phyloP scores from a whole-genome alignment of 768 basidiomycete species.

The Trametes punicea region DNA sequence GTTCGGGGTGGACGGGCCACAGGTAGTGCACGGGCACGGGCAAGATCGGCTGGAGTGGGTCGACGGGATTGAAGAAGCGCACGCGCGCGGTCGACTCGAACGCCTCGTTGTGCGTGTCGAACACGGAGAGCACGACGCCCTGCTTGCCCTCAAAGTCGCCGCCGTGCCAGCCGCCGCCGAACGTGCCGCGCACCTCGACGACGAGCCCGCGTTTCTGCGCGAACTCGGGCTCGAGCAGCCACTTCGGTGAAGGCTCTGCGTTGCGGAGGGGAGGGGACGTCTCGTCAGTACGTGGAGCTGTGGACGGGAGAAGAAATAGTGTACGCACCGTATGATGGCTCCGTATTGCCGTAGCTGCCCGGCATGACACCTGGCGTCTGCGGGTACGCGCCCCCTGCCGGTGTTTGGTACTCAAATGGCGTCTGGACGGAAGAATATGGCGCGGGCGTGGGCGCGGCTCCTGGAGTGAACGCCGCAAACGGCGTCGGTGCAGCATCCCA shows the following conservation, averaged over 20 bases:
- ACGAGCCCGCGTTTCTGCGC: constrained; percentile 22
- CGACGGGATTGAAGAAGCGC: constrained; percentile 22
- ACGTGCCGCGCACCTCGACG: constrained; percentile 24
- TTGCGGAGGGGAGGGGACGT: background rate
- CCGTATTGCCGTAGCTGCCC: background rate
- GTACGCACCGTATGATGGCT: constrained; percentile 14
- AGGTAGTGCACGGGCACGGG: constrained; percentile 27
- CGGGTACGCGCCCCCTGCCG: constrained; percentile 8
- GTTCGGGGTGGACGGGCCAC: constrained; percentile 24
- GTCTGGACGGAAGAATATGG: constrained; percentile 19
- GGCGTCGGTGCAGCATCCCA: constrained; percentile 24
- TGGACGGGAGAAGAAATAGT: background rate
- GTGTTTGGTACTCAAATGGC: constrained; percentile 22
- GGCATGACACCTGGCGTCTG: constrained; percentile 20
- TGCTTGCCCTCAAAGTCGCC: constrained; percentile 29
- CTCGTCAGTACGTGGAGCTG: background rate
- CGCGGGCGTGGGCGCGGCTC: constrained; percentile 48
- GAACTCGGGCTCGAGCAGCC: constrained; percentile 24
- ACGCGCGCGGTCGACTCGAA: constrained; percentile 26
- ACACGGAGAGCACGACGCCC: constrained; percentile 25
- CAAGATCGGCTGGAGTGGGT: constrained; percentile 16
- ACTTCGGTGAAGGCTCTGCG: constrained; percentile 21
- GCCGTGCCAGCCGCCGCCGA: constrained; percentile 23
- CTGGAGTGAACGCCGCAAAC: constrained; percentile 30
- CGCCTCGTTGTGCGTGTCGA: constrained; percentile 24